phyloP scores from a whole-genome alignment of 1,139 yeast genomes.

The Geotrichum candidum region DNA sequence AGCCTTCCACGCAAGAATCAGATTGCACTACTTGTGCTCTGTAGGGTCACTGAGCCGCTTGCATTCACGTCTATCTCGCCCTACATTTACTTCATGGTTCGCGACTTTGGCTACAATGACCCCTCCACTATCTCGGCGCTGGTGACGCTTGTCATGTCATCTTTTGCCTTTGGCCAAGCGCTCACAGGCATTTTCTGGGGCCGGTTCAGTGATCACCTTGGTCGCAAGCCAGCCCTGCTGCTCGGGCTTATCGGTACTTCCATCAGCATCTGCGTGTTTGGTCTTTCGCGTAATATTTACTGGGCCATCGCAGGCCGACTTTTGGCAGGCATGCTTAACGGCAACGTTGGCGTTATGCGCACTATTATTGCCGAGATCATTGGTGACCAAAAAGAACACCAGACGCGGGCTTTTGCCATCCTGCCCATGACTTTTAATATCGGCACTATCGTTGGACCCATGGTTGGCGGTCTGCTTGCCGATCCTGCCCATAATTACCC shows the following conservation, averaged over 20 bases:
- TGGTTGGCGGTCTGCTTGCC: constrained; percentile 34
- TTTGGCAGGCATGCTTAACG: constrained; percentile 51
- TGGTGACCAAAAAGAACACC: constrained; percentile 46
- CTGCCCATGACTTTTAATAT: constrained; percentile 53
- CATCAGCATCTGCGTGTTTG: constrained; percentile 44
- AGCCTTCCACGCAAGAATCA: constrained; percentile 28
- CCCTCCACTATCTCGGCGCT: constrained; percentile 46
- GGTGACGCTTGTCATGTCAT: constrained; percentile 46
- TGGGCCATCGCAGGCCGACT: constrained; percentile 49
- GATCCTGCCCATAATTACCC: constrained; percentile 33
- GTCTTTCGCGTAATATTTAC: constrained; percentile 46
- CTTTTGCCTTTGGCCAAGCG: constrained; percentile 51
- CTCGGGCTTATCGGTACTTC: constrained; percentile 50
- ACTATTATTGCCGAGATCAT: constrained; percentile 57
- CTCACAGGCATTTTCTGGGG: constrained; percentile 56
- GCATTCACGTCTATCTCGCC: constrained; percentile 59
- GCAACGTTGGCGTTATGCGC: constrained; percentile 54
- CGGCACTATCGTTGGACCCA: constrained; percentile 53
- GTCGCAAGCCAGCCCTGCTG: constrained; percentile 49
- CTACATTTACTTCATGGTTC: constrained; percentile 55
- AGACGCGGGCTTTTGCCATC: constrained; percentile 54
- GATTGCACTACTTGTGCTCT: constrained; percentile 26
- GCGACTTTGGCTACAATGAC: constrained; percentile 49
- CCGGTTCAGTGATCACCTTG: constrained; percentile 45
- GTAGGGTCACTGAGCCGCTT: constrained; percentile 51